Evolutionary conservation across 1,284 basidiomycete genomes (phyloP).

Genomic region (Irpex rosettiformis): DNA sequence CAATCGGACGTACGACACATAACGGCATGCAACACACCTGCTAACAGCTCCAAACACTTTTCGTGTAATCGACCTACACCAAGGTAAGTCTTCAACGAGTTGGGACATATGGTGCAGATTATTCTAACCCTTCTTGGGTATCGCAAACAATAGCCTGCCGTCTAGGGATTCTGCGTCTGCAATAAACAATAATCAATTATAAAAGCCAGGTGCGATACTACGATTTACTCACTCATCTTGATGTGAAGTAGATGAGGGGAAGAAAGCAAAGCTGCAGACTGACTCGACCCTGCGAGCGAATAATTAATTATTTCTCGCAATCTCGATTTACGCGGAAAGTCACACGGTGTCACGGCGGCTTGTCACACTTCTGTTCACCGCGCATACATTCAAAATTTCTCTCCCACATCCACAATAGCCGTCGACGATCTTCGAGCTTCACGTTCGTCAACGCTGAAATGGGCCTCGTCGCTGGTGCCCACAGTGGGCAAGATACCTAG

Average conservation of each 20-base stretch:
- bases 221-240: constrained; percentile 12
- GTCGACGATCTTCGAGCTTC: background rate
- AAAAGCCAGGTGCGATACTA: background rate
- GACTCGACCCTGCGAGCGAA: constrained; percentile 3
- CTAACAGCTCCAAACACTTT: constrained; percentile 84
- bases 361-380: background rate
- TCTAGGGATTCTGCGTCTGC: constrained; percentile 46
- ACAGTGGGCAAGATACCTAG: background rate
- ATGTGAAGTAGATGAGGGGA: background rate
- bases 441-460: background rate
- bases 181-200: background rate
- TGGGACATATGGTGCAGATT: background rate
- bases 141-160: constrained; percentile 86
- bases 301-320: background rate
- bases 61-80: constrained; percentile 82
- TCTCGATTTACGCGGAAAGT: constrained; percentile 1
- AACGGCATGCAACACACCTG: constrained; percentile 46
- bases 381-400: too few relatives aligned
- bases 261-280: background rate
- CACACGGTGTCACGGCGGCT: background rate
- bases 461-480: background rate
- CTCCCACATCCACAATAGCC: background rate
- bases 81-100: constrained; percentile 1
- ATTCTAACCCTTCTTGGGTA: constrained; percentile 90
- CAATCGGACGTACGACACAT: background rate